A percentile compares a stretch with the other conserved stretches of the same genome.
Evolutionary conservation across 2,329 filamentous ascomycete species (phyloP).

Genomic region (Monascus ruber): DNA sequence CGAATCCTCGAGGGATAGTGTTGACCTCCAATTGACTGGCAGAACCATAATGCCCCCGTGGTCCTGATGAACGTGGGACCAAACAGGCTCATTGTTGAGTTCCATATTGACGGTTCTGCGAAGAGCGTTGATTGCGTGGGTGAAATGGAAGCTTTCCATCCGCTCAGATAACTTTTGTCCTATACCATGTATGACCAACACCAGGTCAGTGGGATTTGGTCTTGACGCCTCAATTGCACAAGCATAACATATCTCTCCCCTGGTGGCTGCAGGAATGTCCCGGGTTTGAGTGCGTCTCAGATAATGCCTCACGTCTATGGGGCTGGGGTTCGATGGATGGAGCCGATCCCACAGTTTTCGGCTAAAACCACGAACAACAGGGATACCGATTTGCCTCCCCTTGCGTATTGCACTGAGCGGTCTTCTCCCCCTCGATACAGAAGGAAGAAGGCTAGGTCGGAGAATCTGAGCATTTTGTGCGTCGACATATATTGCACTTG

Average conservation of each 20-base stretch:
- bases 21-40: slow-evolving; percentile 88
- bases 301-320: slow-evolving; percentile 31
- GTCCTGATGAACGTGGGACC: slow-evolving; percentile 59
- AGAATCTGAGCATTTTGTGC: slow-evolving; percentile 67
- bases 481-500: slow-evolving; percentile 81
- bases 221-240: slow-evolving; percentile 53
- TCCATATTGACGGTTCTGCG: slow-evolving; percentile 78
- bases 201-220: slow-evolving; percentile 69
- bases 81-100: slow-evolving; percentile 62
- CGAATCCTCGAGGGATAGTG: slow-evolving; percentile 75
- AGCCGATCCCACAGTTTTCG: slow-evolving; percentile 62
- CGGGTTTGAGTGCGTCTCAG: slow-evolving; percentile 28
- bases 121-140: slow-evolving; percentile 86
- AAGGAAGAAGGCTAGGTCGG: slow-evolving; percentile 74
- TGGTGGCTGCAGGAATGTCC: slow-evolving; percentile 12
- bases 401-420: slow-evolving; percentile 78
- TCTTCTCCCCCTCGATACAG: slow-evolving; percentile 68
- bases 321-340: slow-evolving; percentile 43
- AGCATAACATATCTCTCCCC: slow-evolving; percentile 35
- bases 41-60: slow-evolving; percentile 88
- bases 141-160: slow-evolving; percentile 95
- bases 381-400: slow-evolving; percentile 69
- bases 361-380: slow-evolving; percentile 83
- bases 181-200: slow-evolving; percentile 89
- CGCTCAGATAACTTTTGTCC: slow-evolving; percentile 92